Evolutionary conservation across 2,329 filamentous ascomycete species (phyloP), one percentile per base, ranked within the genome.

Genomic region (Ascomycota sp.): DNA sequence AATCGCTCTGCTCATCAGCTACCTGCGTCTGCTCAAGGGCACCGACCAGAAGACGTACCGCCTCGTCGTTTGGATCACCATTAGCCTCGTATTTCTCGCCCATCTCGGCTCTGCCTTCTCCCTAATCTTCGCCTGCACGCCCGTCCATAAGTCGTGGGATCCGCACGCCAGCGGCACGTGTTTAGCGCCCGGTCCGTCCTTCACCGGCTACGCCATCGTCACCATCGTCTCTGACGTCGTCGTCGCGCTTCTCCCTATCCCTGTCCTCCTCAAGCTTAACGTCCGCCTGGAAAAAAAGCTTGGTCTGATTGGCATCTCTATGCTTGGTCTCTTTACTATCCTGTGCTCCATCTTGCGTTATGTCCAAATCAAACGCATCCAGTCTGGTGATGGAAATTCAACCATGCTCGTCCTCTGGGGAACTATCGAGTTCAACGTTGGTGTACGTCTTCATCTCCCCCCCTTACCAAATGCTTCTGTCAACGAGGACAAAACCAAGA

Each of bases 361-460:
- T 33, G 45, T 53, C 0, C 60, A 67, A 37, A 67, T 68, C 34
- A 43, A 57, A 35, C 47, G 54, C 0, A 62, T 68, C 24, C 56
- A 59, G 11, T 45, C 47, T 9, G 59, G 58, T 2, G 60, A 65
- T 23, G 61, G 63, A 7, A 63, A 66, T 38, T 65, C 63, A 0
- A 67, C 64, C 4, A 61, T 64, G 56, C 48, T 69, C 8, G 52
- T 69, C 1, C 45, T 68, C 1, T 69, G 63, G 63, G 64, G 64
- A 4, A 61, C 57, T 2, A 61, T 69, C 32, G 64, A 69, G 40
- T 63, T 68, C 43, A 67, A 68, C 36, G 55, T 67, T 20, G 63
- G 64, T 8, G 63, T 66, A 52, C 41, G 60, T 40, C 3, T 5
- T 5, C 8, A 8, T 8, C 17, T 5, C 7, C 19, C 17, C 9